Evolutionary conservation across 1,284 basidiomycete genomes (phyloP).

Genomic region (Mycena citricolor): DNA sequence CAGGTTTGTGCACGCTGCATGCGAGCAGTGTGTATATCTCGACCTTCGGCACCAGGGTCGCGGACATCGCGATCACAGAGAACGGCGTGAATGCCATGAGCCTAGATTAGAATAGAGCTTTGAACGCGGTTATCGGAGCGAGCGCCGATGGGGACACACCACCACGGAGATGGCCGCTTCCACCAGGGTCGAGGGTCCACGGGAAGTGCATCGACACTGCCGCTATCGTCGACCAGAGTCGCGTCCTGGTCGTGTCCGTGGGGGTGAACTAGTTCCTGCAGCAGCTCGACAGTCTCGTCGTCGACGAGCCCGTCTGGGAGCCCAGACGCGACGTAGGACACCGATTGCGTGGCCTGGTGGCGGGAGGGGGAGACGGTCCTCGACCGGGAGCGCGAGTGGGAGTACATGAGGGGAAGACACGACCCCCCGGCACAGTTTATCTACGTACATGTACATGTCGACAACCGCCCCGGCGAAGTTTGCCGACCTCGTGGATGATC

Average conservation of each 20-base stretch:
- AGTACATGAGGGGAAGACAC: background rate
- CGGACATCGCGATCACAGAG: slow-evolving; percentile 49
- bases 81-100: slow-evolving; percentile 54
- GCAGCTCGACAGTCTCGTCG: slow-evolving; percentile 45
- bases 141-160: slow-evolving; percentile 42
- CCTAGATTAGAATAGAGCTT: slow-evolving; percentile 50
- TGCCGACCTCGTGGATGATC: no score
- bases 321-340: slow-evolving; percentile 33
- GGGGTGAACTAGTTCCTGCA: slow-evolving; percentile 48
- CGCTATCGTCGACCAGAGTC: slow-evolving; percentile 32
- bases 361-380: slow-evolving; percentile 6
- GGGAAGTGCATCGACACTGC: slow-evolving; percentile 17
- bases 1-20: slow-evolving; percentile 54
- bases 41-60: slow-evolving; percentile 63
- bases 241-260: slow-evolving; percentile 39
- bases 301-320: slow-evolving; percentile 46
- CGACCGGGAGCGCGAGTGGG: slow-evolving; percentile 10
- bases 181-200: slow-evolving; percentile 57
- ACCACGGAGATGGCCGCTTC: slow-evolving; percentile 64
- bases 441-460: no score
- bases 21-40: slow-evolving; percentile 61
- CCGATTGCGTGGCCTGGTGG: slow-evolving; percentile 13
- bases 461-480: no score
- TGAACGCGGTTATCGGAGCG: no score
- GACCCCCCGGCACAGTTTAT: background rate